Evolutionary conservation across 768 basidiomycete species (phyloP).

Genomic region (Collybia mongolica): DNA sequence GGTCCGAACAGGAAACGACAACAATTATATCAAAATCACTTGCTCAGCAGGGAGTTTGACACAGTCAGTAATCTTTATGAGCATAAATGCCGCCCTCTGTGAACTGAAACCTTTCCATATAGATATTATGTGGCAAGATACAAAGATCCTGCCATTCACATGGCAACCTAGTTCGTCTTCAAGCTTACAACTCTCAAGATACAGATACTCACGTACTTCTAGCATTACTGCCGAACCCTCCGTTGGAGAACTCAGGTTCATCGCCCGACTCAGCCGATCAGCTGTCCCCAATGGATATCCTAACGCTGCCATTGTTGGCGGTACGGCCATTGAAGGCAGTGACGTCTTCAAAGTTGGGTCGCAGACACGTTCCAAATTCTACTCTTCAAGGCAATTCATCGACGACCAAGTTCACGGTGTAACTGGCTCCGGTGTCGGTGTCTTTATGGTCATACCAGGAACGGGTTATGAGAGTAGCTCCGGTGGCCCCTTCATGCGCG

Average conservation of each 20-base stretch:
- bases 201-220: neutral
- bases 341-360: constrained; percentile 30
- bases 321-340: constrained; percentile 33
- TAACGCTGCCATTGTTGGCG: constrained; percentile 26
- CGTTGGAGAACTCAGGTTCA: constrained; percentile 37
- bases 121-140: constrained; percentile 34
- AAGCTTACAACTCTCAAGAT: too few relatives aligned
- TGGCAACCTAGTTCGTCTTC: constrained; percentile 32
- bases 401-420: constrained; percentile 34
- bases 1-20: constrained; percentile 5
- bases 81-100: neutral
- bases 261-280: constrained; percentile 26
- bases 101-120: neutral
- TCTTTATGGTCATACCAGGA: constrained; percentile 30
- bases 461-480: constrained; percentile 30
- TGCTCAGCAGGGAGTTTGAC: constrained; percentile 30
- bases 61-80: constrained; percentile 18
- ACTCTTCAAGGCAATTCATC: constrained; percentile 33
- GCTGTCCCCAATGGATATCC: constrained; percentile 27
- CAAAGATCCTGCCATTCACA: constrained; percentile 35
- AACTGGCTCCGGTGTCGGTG: constrained; percentile 27
- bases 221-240: constrained; percentile 32
- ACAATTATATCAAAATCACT: constrained; percentile 37
- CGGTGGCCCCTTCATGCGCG: constrained; percentile 32
- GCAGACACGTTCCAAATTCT: constrained; percentile 35